Evolutionary conservation across 164 flowering plant species (phyloP), one percentile per base, ranked within the genome.

Genomic region (Macadamia tetraphylla): DNA sequence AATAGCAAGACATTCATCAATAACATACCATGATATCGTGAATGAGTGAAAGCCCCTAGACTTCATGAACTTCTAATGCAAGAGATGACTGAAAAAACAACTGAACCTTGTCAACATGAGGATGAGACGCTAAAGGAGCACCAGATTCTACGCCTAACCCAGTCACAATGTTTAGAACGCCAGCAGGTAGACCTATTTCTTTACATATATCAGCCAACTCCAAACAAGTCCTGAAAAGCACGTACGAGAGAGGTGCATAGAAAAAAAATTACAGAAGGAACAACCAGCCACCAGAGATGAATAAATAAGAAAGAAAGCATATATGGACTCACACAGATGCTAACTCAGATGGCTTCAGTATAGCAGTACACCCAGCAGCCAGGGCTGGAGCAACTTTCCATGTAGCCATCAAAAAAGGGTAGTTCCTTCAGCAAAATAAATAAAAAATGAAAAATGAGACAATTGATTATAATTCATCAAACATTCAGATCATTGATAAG

Each of bases 341-440:
- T 81, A 94, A 62, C 74, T 94, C 99, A 53, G 99, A 94, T 29
- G 98, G 99, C 81, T 94, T 94, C 60, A 94, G 80, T 73, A 94
- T 80, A 64, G 98, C 98, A 59, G 98, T 73, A 76, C 99, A 94
- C 0, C 99, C 99, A 78, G 99, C 98, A 48, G 99, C 99, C 70
- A 94, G 76, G 65, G 98, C 91, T 72, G 99, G 94, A 77, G 98
- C 99, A 51, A 94, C 98, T 81, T 94, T 94, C 99, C 99, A 94
- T 53, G 88, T 75, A 35, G 98, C 96, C 97, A 94, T 90, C 78
- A 94, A 72, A 42, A 94, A 76, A 40, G 99, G 99, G 73, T 92
- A 94, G 73, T 94, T 94, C 99, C 99, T 94, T 68, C 63, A 80
- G 44, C 2, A 60, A 15, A 73, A 46, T 23, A 69, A 48, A 71